Evolutionary conservation across 2,329 filamentous ascomycete species (phyloP), one percentile per base, ranked within the genome.

Genomic region (Incumbomyces lentus): DNA sequence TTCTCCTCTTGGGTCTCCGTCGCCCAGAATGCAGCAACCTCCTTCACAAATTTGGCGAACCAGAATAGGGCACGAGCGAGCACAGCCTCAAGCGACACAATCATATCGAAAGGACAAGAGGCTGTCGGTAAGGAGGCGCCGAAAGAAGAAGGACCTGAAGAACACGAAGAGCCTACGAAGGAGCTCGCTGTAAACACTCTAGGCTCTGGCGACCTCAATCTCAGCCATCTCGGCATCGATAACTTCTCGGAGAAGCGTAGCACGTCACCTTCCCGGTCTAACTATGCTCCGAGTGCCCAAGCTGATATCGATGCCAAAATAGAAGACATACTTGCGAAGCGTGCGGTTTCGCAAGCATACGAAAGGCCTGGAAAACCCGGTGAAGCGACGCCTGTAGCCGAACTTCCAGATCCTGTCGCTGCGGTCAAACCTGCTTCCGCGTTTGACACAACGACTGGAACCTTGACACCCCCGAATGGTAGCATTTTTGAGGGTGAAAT

Each of bases 1-100:
- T 96, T 98, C 66, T 94, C 87, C 3, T 89, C 86, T 19, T 85
- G 98, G 60, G 79, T 98, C 53, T 90, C 87, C 34, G 90, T 84
- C 38, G 92, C 92, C 14, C 90, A 96, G 64, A 95, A 84, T 74
- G 90, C 90, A 36, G 88, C 89, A 12, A 86, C 76, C 52, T 86
- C 81, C 40, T 82, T 95, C 39, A 78, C 79, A 40, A 89, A 80
- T 61, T 67, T 74, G 32, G 71, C 71, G 39, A 71, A 72, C 26
- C 71, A 78, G 44, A 67, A 71, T 6, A 75, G 62, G 48, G 59
- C 58, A 39, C 63, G 68, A 47, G 62, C 55, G 32, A 55, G 56
- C 29, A 61, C 64, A 5, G 62, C 62, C 36, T 55, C 52, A 7
- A 49, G 60, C 14, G 59, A 63, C 17, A 62, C 59, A 18, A 48